These are phyloP conservation scores for Trichoderma koningii DNA, from an alignment of 2,329 filamentous ascomycete species.

Conservation along the genomic window DNA sequence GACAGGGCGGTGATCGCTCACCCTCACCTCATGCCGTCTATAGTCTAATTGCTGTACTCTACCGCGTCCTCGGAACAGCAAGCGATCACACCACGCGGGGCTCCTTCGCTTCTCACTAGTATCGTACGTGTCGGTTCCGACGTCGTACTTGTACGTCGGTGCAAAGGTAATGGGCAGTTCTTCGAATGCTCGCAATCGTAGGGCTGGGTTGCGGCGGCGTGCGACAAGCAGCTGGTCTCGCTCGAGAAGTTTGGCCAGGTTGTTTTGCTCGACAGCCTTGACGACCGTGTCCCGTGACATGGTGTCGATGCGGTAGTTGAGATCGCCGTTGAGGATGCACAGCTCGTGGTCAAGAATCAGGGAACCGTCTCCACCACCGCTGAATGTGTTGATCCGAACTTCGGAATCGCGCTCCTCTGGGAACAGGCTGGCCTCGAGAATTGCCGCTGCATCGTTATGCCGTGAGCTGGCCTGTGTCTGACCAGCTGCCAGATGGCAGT, in stretches of 20 bases:
- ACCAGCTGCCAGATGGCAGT: slow-evolving; percentile 94
- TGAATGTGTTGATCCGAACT: slow-evolving; percentile 73
- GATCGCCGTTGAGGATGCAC: slow-evolving; percentile 92
- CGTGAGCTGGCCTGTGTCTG: slow-evolving; percentile 87
- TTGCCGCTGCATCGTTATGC: slow-evolving; percentile 88
- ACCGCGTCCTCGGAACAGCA: slow-evolving; percentile 81
- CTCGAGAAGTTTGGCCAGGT: slow-evolving; percentile 83
- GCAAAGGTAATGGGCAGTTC: slow-evolving; percentile 89
- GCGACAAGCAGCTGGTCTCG: slow-evolving; percentile 91
- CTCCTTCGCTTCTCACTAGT: slow-evolving; percentile 91
- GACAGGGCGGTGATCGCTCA: slow-evolving; percentile 92
- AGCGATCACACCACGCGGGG: slow-evolving; percentile 93
- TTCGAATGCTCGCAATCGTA: slow-evolving; percentile 85
- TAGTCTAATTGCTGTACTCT: slow-evolving; percentile 88
- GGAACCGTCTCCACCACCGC: slow-evolving; percentile 89
- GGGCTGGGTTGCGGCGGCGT: slow-evolving; percentile 83
- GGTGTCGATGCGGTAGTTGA: slow-evolving; percentile 97
- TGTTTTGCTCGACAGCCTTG: slow-evolving; percentile 76
- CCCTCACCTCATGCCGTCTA: slow-evolving; percentile 80
- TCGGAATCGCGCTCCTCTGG: slow-evolving; percentile 68
- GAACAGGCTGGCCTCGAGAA: slow-evolving; percentile 78
- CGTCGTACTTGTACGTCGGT: slow-evolving; percentile 98
- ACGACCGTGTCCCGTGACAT: slow-evolving; percentile 95
- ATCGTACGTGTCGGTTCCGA: slow-evolving; percentile 92
- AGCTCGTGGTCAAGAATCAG: slow-evolving; percentile 97